Evolutionary conservation across 2,329 filamentous ascomycete genomes (phyloP).

Genomic region (Cryphonectria nitschkei): DNA sequence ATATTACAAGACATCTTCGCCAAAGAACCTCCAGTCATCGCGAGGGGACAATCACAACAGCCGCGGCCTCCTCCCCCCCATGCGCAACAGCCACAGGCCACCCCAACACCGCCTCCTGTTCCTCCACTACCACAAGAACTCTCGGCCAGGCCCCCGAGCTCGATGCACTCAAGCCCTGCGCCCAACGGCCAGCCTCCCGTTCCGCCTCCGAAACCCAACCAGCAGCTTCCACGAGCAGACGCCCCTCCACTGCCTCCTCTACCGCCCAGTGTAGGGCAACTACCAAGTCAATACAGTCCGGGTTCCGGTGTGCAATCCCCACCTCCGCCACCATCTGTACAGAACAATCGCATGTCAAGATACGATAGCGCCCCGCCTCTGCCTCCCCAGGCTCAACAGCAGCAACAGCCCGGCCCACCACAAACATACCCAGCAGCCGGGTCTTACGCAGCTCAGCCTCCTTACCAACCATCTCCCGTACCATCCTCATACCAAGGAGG

Average conservation of each 20-base stretch:
- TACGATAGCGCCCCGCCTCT: constrained; percentile 41
- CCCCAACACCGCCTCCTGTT: constrained; percentile 63
- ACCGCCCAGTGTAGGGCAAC: constrained; percentile 38
- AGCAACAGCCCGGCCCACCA: constrained; percentile 19
- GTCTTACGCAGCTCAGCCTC: constrained; percentile 39
- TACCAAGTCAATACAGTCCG: constrained; percentile 30
- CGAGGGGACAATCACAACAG: constrained; percentile 61
- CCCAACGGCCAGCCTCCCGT: constrained; percentile 47
- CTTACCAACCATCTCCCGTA: constrained; percentile 19
- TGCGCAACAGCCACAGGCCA: constrained; percentile 40
- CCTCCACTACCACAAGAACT: constrained; percentile 73
- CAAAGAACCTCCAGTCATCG: constrained; percentile 90
- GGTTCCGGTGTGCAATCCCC: constrained; percentile 22
- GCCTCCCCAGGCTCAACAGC: constrained; percentile 33
- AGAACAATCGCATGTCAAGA: constrained; percentile 37
- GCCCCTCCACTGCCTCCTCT: constrained; percentile 40
- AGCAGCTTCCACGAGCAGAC: constrained; percentile 40
- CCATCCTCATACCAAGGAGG: constrained; percentile 30
- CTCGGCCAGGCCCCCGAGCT: constrained; percentile 45
- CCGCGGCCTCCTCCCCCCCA: constrained; percentile 41
- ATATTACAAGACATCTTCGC: constrained; percentile 87
- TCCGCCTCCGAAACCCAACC: constrained; percentile 58
- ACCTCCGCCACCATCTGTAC: constrained; percentile 30
- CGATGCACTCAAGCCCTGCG: constrained; percentile 39
- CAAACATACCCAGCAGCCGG: constrained; percentile 29